Evolutionary conservation across 2,329 filamentous ascomycete genomes (phyloP).

Genomic region (Sarocladiaceae sp.): DNA sequence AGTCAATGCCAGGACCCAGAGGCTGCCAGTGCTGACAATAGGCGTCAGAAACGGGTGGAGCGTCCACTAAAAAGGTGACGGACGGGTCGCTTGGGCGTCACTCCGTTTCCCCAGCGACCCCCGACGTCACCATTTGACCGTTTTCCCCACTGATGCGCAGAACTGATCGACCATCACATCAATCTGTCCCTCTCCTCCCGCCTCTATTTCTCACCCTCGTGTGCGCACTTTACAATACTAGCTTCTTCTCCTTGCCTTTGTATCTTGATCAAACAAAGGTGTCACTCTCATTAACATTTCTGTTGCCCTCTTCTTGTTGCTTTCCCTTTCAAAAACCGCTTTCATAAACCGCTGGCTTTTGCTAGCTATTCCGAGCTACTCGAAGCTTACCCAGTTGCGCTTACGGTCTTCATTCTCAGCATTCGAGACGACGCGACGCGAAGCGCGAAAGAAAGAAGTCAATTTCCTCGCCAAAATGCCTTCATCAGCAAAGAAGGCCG

Average conservation of each 20-base stretch:
- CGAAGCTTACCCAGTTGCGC: neutral
- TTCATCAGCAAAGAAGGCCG: neutral
- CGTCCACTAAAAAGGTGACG: neutral
- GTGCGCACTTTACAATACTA: neutral
- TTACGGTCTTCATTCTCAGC: neutral
- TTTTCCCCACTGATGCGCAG: constrained; percentile 9
- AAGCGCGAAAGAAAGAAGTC: neutral
- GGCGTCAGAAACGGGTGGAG: neutral
- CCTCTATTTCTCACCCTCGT: neutral
- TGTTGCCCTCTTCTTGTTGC: neutral
- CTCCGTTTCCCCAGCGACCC: constrained; percentile 24
- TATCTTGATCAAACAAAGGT: neutral
- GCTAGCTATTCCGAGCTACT: neutral
- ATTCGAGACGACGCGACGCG: neutral
- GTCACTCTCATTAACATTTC: neutral
- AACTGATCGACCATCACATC: neutral
- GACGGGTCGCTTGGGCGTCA: neutral
- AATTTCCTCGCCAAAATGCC: neutral
- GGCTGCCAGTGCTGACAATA: too few relatives aligned
- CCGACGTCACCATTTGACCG: constrained; percentile 19
- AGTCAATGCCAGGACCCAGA: too few relatives aligned
- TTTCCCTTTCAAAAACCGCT: neutral
- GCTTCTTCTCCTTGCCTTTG: neutral
- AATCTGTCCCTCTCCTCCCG: neutral
- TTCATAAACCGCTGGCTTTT: too few relatives aligned